A percentile compares a stretch with the other conserved stretches of the same genome.
Conservation (phyloP, 768 basidiomycete genomes). For the Auriscalpium microsporum region DNA sequence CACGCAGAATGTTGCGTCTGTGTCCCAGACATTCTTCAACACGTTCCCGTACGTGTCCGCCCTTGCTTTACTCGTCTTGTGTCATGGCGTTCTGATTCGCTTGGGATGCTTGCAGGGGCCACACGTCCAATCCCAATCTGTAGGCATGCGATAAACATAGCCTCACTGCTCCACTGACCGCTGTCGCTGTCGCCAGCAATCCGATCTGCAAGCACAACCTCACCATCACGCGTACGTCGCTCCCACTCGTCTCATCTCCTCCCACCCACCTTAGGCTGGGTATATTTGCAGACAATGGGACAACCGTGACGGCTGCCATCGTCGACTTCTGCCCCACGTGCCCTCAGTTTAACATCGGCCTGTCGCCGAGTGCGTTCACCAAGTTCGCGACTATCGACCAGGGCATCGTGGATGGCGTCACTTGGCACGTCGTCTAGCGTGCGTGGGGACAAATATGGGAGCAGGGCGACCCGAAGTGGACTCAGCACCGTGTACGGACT, state of each 20-base stretch:
- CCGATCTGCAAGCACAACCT: constrained; percentile 25
- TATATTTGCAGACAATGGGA: constrained; percentile 17
- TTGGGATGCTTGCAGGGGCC: constrained; percentile 5
- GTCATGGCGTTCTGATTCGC: neutral
- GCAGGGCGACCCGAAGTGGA: too few relatives aligned
- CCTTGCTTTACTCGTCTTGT: neutral
- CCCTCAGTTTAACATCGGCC: constrained; percentile 19
- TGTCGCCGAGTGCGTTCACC: constrained; percentile 22
- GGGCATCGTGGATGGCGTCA: constrained; percentile 24
- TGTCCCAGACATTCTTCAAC: constrained; percentile 26
- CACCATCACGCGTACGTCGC: constrained; percentile 19
- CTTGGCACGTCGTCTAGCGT: constrained; percentile 16
- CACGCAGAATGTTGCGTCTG: constrained; percentile 28
- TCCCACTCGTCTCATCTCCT: neutral
- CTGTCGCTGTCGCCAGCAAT: constrained; percentile 18
- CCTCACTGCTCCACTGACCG: neutral
- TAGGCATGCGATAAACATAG: neutral
- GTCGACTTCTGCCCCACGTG: constrained; percentile 22
- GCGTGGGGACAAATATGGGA: too few relatives aligned
- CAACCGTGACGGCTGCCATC: constrained; percentile 19
- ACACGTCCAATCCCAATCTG: constrained; percentile 12
- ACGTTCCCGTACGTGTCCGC: constrained; percentile 24
- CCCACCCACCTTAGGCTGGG: neutral
- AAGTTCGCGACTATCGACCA: constrained; percentile 20
- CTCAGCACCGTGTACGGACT: too few relatives aligned